These are phyloP conservation scores for Friedmanniomyces endolithicus DNA, from an alignment of 495 filamentous ascomycete genomes.

Conservation along the genomic window DNA sequence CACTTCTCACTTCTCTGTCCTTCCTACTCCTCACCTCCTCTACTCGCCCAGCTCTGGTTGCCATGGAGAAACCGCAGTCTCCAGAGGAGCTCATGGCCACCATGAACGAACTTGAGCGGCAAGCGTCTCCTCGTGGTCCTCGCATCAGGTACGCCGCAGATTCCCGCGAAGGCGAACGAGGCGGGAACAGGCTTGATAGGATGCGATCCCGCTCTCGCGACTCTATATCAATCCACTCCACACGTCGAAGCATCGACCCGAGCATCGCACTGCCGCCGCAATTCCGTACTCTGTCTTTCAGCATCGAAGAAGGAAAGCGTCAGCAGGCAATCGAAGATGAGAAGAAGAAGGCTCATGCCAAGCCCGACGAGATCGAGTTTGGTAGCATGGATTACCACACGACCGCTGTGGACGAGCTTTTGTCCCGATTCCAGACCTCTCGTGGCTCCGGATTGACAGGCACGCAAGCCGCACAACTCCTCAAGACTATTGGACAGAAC, in stretches of 20 bases:
- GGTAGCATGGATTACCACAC: conserved; percentile 43
- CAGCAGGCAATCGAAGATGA: conserved; percentile 24
- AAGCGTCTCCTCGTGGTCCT: not conserved
- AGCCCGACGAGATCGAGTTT: conserved; percentile 35
- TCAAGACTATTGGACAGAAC: conserved; percentile 49
- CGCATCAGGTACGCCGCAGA: not conserved
- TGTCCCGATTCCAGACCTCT: conserved; percentile 41
- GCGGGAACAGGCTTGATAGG: not conserved
- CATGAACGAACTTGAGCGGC: not conserved
- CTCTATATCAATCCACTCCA: conserved; percentile 6
- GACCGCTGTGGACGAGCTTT: conserved; percentile 41
- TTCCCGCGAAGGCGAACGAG: not conserved
- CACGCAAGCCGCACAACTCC: conserved; percentile 36
- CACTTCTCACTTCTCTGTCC: not conserved
- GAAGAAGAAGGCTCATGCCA: conserved; percentile 32
- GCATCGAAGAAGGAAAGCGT: conserved; percentile 41
- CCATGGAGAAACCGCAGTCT: not conserved
- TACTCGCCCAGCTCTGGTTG: not conserved
- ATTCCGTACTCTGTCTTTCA: conserved; percentile 31
- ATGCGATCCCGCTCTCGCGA: conserved; percentile 2
- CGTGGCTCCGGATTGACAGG: conserved; percentile 38
- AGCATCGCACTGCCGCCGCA: conserved; percentile 8
- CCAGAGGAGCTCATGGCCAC: not conserved
- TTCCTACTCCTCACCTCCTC: not conserved
- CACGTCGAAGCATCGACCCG: conserved; percentile 7